These are phyloP conservation scores for Cyclotella distinguenda DNA, from an alignment of 108 stramenopile species.

Conservation along the genomic window DNA sequence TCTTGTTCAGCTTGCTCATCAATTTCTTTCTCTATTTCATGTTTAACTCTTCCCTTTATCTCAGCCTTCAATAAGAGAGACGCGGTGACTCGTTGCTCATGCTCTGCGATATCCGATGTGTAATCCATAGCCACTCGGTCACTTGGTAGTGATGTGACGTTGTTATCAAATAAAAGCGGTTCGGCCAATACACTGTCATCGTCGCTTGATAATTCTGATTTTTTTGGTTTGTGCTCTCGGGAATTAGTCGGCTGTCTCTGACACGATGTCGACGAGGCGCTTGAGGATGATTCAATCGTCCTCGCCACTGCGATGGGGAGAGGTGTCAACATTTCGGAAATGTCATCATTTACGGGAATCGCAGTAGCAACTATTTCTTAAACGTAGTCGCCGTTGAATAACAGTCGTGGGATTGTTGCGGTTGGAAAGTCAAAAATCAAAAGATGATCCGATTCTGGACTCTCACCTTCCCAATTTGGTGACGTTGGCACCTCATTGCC, in stretches of 20 bases:
- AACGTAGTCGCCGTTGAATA: background rate
- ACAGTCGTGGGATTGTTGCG: background rate
- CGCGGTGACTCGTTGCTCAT: constrained; percentile 4
- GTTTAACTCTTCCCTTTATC: constrained; percentile 15
- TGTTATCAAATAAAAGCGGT: background rate
- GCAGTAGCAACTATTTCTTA: constrained; percentile 17
- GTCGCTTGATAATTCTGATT: background rate
- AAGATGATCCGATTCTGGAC: background rate
- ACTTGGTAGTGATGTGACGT: background rate
- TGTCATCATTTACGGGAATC: constrained; percentile 7
- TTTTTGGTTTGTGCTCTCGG: no score
- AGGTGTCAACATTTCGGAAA: background rate
- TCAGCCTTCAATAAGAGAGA: constrained; percentile 21
- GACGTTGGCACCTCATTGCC: background rate
- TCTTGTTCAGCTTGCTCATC: constrained; percentile 18
- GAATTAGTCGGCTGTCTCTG: background rate
- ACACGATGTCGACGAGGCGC: background rate
- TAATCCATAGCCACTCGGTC: background rate
- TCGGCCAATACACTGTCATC: background rate
- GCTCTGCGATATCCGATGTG: background rate
- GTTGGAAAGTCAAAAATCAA: background rate
- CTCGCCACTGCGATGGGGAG: background rate
- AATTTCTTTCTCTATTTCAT: constrained; percentile 24
- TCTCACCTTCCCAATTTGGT: background rate
- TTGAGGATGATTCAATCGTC: background rate